Percentiles rank a stretch among this genome's conserved stretches.
These are phyloP conservation scores for Fusarium drepaniforme DNA, from an alignment of 2,329 filamentous ascomycete genomes.

Conservation along the genomic window DNA sequence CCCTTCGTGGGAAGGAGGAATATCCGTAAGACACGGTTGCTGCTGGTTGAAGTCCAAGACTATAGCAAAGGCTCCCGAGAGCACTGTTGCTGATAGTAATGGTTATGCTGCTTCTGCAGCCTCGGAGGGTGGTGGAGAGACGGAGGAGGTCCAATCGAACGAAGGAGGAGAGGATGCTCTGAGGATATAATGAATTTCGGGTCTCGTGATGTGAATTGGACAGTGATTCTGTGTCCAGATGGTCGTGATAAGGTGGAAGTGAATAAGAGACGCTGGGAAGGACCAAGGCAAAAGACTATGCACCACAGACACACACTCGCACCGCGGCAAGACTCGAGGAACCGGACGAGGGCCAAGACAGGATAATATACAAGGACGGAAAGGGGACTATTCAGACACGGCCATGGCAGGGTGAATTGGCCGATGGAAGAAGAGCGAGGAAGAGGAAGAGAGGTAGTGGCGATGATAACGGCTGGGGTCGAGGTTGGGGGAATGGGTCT, in stretches of 20 bases:
- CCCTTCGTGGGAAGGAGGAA: constrained; percentile 20
- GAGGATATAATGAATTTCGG: constrained; percentile 21
- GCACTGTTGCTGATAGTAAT: constrained; percentile 6
- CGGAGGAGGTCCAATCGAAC: constrained; percentile 18
- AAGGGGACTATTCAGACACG: constrained; percentile 44
- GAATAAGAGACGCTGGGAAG: constrained; percentile 44
- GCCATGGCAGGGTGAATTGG: constrained; percentile 44
- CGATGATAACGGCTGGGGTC: constrained; percentile 44
- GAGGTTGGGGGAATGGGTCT: constrained; percentile 54
- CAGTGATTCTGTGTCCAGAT: constrained; percentile 40
- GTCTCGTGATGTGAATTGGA: constrained; percentile 36
- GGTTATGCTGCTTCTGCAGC: constrained; percentile 2
- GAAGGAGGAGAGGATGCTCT: constrained; percentile 28
- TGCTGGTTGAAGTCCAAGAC: constrained; percentile 18
- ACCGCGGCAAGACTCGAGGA: constrained; percentile 35
- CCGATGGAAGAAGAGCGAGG: constrained; percentile 38
- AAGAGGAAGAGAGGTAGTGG: constrained; percentile 43
- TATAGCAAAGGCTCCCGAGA: constrained; percentile 8
- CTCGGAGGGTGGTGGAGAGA: constrained; percentile 9
- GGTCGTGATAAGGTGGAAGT: constrained; percentile 30
- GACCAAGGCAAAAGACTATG: constrained; percentile 44
- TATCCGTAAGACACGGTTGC: constrained; percentile 25
- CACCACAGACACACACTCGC: constrained; percentile 41
- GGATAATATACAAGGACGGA: constrained; percentile 44
- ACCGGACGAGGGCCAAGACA: constrained; percentile 28